Conservation (phyloP, 2,329 filamentous ascomycete genomes). For the Leptosphaerulina australis region DNA sequence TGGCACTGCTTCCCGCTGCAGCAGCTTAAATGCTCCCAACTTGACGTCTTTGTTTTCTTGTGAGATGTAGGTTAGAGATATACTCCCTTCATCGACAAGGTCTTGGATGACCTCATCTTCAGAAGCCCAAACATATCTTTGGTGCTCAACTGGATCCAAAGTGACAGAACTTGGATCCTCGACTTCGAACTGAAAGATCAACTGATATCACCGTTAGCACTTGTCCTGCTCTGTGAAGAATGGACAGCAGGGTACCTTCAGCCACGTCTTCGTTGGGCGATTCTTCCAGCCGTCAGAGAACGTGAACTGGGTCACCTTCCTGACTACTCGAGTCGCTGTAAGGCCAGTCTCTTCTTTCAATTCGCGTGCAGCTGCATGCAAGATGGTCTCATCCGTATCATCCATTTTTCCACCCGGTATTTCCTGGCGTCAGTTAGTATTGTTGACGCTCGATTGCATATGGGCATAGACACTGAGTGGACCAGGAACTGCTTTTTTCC, state of each 20-base stretch:
- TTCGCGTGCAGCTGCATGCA: slow-evolving; percentile 58
- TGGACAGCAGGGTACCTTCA: slow-evolving; percentile 33
- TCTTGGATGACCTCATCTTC: slow-evolving; percentile 49
- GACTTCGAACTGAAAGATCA: slow-evolving; percentile 46
- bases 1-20: slow-evolving; percentile 20
- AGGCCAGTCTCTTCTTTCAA: slow-evolving; percentile 60
- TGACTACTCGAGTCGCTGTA: slow-evolving; percentile 51
- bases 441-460: neutral
- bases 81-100: slow-evolving; percentile 26
- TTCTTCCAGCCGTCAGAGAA: slow-evolving; percentile 27
- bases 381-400: slow-evolving; percentile 53
- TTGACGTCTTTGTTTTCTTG: slow-evolving; percentile 41
- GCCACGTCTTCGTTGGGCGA: slow-evolving; percentile 34
- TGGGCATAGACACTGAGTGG: neutral
- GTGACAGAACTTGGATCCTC: slow-evolving; percentile 25
- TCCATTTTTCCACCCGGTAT: slow-evolving; percentile 60
- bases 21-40: slow-evolving; percentile 42
- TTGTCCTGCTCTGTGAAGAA: too few relatives aligned
- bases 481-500: neutral
- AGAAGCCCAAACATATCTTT: slow-evolving; percentile 48
- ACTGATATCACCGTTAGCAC: neutral
- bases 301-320: slow-evolving; percentile 49
- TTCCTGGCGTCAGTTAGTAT: slow-evolving; percentile 49
- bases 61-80: slow-evolving; percentile 40
- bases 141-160: slow-evolving; percentile 53